Percentiles rank a stretch among this genome's conserved stretches.
Evolutionary conservation across 2,329 filamentous ascomycete species (phyloP).

Genomic region (Alternaria gaisen): DNA sequence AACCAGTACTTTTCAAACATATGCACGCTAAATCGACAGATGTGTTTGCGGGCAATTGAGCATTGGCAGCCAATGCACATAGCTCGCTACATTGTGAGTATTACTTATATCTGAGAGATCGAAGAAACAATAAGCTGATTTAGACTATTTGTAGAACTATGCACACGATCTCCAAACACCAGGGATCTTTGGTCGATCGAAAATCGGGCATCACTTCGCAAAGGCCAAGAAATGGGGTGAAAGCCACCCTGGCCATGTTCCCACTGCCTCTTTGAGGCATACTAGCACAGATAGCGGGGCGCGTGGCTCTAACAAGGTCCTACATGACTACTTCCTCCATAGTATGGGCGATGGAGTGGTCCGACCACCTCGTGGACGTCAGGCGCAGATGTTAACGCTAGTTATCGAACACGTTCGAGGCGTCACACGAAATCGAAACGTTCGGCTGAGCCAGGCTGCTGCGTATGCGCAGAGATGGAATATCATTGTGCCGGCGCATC

Average conservation of each 20-base stretch:
- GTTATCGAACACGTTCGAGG: constrained; percentile 13
- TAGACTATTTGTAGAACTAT: not conserved
- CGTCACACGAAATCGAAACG: constrained; percentile 7
- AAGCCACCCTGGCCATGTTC: not conserved
- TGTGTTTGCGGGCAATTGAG: constrained; percentile 3
- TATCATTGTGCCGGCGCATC: constrained; percentile 3
- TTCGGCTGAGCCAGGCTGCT: constrained; percentile 12
- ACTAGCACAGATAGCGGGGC: constrained; percentile 6
- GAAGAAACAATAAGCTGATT: not conserved
- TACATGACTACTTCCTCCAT: constrained; percentile 15
- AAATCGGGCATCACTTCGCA: constrained; percentile 8
- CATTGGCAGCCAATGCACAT: constrained; percentile 6
- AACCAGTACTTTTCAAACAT: constrained; percentile 5
- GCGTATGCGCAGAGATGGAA: not conserved
- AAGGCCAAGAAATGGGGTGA: not conserved
- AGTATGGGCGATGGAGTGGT: constrained; percentile 16
- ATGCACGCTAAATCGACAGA: constrained; percentile 9
- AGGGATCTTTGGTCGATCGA: not conserved
- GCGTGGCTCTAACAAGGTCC: not conserved
- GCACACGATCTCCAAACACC: not conserved
- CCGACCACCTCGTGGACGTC: not conserved
- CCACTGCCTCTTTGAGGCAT: constrained; percentile 2
- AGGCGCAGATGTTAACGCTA: constrained; percentile 9
- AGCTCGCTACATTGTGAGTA: constrained; percentile 6
- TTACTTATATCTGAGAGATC: not conserved